Base-by-base conservation (phyloP, 2,329 filamentous ascomycete genomes). In the Aspergillus sp. region DNA sequence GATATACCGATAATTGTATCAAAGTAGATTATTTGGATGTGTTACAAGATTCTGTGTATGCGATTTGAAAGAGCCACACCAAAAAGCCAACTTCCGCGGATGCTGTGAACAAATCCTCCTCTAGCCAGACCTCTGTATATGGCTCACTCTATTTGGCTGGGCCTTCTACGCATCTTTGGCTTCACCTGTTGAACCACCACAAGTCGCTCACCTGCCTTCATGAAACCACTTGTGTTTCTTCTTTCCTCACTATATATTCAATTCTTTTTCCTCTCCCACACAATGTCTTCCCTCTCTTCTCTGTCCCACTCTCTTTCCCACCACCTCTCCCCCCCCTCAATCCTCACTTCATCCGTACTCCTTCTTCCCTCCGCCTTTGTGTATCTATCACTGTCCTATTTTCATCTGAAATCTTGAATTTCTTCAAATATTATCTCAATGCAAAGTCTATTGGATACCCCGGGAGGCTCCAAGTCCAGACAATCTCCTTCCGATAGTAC, bases 151-250 rank as follows among this genome's bases (percentile, higher is more conserved):
- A 20, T 4, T n/a, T 47, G 17, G 32, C 42, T 30, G 14, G 11
- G 11, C 22, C 2, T 9, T 14, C 9, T 47, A 44, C 38, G 19
- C 14, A 9, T 24, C 7, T 40, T 35, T 50, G 48, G 35, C 41
- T 9, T 30, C 20, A 22, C 40, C 17, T 7, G 16, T 17, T 13
- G 16, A 19, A 19, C 40, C 16, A 19, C 16, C n/a, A 42, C 40
- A 42, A 20, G 5, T 17, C 10, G 11, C 11, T 42, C 40, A 42
- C 1, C 19, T 22, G 8, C 26, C 26, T 30, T 8, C 26, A 30
- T 9, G 26, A 30, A 33, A 19, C 32, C 45, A 47, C 32, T 35
- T 49, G 16, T 49, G n/a, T n/a, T 47, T 41, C 33, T 40, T 40
- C 33, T 40, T 6, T 4, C 8, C 19, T 17, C 16, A 20, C 22